Percentiles rank a stretch among this genome's conserved stretches.
phyloP scores from a whole-genome alignment of 2,329 filamentous ascomycete species.

The Alternaria brassicicola region DNA sequence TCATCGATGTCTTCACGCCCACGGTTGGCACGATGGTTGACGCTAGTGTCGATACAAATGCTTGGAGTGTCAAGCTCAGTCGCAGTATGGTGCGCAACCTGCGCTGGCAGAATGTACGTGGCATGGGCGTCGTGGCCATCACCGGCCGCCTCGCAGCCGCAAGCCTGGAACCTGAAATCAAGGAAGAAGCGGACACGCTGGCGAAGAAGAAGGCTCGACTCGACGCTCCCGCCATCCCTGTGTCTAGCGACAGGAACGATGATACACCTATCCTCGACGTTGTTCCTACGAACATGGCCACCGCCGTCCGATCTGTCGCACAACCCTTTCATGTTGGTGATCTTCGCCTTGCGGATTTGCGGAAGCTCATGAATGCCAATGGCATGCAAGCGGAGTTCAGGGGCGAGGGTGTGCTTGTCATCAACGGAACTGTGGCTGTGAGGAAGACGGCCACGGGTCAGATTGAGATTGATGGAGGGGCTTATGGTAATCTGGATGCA shows the following conservation, averaged over 20 bases:
- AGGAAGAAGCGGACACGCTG: conserved; percentile 49
- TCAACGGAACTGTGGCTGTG: conserved; percentile 87
- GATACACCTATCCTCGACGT: conserved; percentile 62
- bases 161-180: conserved; percentile 44
- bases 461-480: conserved; percentile 78
- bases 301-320: conserved; percentile 75
- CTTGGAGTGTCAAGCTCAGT: conserved; percentile 92
- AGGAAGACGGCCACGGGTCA: conserved; percentile 84
- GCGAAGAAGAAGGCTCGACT: conserved; percentile 61
- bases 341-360: conserved; percentile 82
- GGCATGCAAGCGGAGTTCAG: conserved; percentile 91
- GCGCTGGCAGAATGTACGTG: conserved; percentile 93
- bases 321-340: conserved; percentile 95
- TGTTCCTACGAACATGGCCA: conserved; percentile 66
- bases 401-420: conserved; percentile 87
- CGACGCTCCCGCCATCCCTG: conserved; percentile 48
- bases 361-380: conserved; percentile 76
- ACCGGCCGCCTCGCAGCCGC: conserved; percentile 72
- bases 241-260: conserved; percentile 57
- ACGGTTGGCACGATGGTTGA: conserved; percentile 75
- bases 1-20: conserved; percentile 79
- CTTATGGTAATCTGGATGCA: conserved; percentile 44
- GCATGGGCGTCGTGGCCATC: conserved; percentile 88
- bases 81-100: conserved; percentile 83
- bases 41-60: conserved; percentile 96